Evolutionary conservation across 2,329 filamentous ascomycete genomes (phyloP), one percentile per base, ranked within the genome.

Genomic region (Dactylellina leptospora): DNA sequence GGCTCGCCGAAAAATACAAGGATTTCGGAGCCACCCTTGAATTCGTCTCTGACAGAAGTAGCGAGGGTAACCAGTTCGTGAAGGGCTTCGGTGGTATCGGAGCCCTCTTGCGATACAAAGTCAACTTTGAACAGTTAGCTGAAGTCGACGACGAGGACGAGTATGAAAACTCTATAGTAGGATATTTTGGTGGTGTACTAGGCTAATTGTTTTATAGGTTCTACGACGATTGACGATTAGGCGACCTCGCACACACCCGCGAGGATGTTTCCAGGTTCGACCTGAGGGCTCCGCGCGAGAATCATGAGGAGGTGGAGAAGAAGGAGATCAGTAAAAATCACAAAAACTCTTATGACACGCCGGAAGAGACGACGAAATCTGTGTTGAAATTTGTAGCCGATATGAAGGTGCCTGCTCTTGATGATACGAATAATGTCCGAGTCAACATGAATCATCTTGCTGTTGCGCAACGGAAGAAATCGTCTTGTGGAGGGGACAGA

Each of bases 1-100:
- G 95, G 95, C 92, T 99, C 75, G 95, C 95, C 6, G 95, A 99
- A 81, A 91, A 95, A 81, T 97, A 97, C 85, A 96, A 95, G 82
- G 92, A 97, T 80, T 99, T 97, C 79, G 95, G 95, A 82, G 93
- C 95, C 58, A 90, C 88, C 28, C 87, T 99, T 44, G 95, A 99
- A 81, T 99, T 99, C 77, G 95, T 99, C 75, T 97, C 95, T 51
- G 96, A 99, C 81, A 90, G 92, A 76, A 97, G 93, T 73, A 96
- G 91, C 73, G 95, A 99, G 83, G 95, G 95, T 80, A 99, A 99
- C 83, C 95, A 99, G 84, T 99, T 99, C 82, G 95, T 99, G 79
- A 97, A 97, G 85, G 95, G 95, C 75, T 99, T 99, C 79, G 95
- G 95, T 88, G 95, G 95, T 79, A 96, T 99, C 78, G 95, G 95